Evolutionary conservation across 345 rosid genomes (phyloP).

Genomic region (Kernera saxatilis): DNA sequence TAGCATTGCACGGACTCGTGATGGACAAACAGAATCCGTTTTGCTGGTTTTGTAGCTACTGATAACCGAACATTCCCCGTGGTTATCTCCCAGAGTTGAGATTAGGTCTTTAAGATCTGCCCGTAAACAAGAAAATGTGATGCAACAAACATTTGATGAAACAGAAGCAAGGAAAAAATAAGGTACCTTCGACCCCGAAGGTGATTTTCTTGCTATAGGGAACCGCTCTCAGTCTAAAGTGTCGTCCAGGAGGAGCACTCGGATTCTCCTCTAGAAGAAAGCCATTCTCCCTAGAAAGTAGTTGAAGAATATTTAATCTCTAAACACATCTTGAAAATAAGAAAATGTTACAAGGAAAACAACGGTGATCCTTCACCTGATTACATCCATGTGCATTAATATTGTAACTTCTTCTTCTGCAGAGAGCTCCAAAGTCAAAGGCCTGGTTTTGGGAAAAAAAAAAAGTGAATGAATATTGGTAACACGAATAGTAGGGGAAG

Average conservation of each 20-base stretch:
- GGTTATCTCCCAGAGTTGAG: slow-evolving; percentile 69
- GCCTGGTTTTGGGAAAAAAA: slow-evolving; percentile 33
- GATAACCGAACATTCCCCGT: slow-evolving; percentile 75
- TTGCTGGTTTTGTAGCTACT: slow-evolving; percentile 76
- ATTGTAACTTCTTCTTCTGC: slow-evolving; percentile 88
- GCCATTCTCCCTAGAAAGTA: slow-evolving; percentile 68
- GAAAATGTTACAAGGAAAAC: not conserved
- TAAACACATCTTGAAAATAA: not conserved
- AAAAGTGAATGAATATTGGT: not conserved
- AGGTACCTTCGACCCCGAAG: slow-evolving; percentile 86
- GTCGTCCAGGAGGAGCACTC: slow-evolving; percentile 66
- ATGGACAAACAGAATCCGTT: slow-evolving; percentile 72
- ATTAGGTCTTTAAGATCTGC: slow-evolving; percentile 91
- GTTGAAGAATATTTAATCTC: not conserved
- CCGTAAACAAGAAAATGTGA: not conserved
- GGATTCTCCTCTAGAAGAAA: slow-evolving; percentile 82
- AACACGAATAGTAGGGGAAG: not conserved
- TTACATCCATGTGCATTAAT: slow-evolving; percentile 77
- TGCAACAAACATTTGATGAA: not conserved
- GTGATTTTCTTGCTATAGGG: slow-evolving; percentile 94
- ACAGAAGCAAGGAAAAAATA: not conserved
- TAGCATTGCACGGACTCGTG: slow-evolving; percentile 87
- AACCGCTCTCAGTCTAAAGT: slow-evolving; percentile 64
- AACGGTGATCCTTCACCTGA: slow-evolving; percentile 52
- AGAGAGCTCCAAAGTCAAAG: slow-evolving; percentile 81